Evolutionary conservation across 176 grass and related monocot species (phyloP).

Genomic region (Cenchrus purpureus): DNA sequence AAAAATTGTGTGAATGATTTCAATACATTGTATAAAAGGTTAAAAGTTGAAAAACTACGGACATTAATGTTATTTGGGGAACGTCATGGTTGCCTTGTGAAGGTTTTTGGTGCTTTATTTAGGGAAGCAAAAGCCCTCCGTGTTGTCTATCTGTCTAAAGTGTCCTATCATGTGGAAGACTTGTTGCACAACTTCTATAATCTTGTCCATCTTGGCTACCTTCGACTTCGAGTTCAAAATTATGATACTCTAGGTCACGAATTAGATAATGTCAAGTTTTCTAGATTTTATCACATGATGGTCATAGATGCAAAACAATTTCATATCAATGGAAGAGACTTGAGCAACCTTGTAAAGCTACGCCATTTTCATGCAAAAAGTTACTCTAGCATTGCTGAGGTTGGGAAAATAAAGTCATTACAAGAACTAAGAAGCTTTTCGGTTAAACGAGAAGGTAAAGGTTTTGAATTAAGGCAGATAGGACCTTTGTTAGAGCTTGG

Average conservation of each 20-base stretch:
- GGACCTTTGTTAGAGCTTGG: background rate
- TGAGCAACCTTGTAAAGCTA: constrained; percentile 20
- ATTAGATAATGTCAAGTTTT: too few relatives aligned
- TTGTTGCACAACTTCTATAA: background rate
- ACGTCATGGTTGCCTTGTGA: background rate
- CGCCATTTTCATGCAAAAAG: background rate
- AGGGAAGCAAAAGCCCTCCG: background rate
- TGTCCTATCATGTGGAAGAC: background rate
- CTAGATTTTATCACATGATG: too few relatives aligned
- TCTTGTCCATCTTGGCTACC: constrained; percentile 22
- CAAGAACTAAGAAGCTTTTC: background rate
- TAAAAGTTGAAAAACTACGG: constrained; percentile 3
- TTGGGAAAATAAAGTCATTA: background rate
- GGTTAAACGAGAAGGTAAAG: background rate
- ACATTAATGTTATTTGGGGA: constrained; percentile 22
- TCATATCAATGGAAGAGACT: background rate
- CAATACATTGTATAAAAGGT: background rate
- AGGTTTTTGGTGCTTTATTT: background rate
- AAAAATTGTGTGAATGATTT: too few relatives aligned
- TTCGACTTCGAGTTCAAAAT: too few relatives aligned
- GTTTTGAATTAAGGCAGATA: background rate
- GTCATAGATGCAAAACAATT: too few relatives aligned
- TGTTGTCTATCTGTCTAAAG: background rate
- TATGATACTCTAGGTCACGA: too few relatives aligned
- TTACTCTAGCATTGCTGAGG: background rate